These are phyloP conservation scores for Chaetomium globosum DNA, from an alignment of 2,329 filamentous ascomycete genomes.

Conservation along the genomic window DNA sequence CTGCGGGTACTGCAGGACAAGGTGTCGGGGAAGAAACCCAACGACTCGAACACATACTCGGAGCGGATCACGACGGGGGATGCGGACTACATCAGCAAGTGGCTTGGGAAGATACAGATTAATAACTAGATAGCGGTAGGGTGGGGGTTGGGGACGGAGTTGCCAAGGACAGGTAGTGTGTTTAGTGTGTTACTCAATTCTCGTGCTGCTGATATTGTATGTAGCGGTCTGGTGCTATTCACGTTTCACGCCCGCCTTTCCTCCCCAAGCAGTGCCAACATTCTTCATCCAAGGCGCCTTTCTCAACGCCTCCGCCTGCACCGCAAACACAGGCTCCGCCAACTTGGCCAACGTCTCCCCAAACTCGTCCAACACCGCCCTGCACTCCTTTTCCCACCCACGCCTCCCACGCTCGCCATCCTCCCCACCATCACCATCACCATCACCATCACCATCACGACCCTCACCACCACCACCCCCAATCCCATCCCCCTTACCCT, in stretches of 20 bases:
- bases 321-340: slow-evolving; percentile 43
- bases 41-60: not conserved
- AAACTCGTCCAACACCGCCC: slow-evolving; percentile 43
- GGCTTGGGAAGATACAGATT: not conserved
- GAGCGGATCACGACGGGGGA: not conserved
- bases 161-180: not conserved
- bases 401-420: too few species aligned
- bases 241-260: not conserved
- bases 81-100: not conserved
- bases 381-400: slow-evolving; percentile 27
- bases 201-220: not conserved
- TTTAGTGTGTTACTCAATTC: not conserved
- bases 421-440: slow-evolving; percentile 5
- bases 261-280: not conserved
- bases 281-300: slow-evolving; percentile 38
- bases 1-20: not conserved
- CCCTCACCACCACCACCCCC: slow-evolving; percentile 38
- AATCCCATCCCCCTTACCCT: slow-evolving; percentile 48
- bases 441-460: slow-evolving; percentile 35
- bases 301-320: slow-evolving; percentile 42
- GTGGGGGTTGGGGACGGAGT: too few species aligned
- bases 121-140: not conserved
- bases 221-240: not conserved
- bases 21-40: not conserved
- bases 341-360: slow-evolving; percentile 41